Percentiles rank a stretch among this genome's conserved stretches.
Evolutionary conservation across 768 basidiomycete species (phyloP).

Genomic region (Gelatoporia subvermispora): DNA sequence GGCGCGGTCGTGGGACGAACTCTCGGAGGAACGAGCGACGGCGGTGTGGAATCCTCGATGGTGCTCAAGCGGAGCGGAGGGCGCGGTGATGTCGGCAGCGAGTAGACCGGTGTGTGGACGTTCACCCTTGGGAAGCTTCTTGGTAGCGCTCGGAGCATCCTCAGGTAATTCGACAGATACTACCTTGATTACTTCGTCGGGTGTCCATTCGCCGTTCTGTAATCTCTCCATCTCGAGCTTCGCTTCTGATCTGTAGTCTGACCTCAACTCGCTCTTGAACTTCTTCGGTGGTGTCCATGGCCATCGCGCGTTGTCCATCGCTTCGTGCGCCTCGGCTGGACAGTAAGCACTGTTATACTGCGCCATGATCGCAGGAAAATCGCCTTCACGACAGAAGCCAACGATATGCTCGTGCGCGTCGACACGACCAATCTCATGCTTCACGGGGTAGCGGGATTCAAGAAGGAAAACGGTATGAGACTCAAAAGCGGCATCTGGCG

Average conservation of each 20-base stretch:
- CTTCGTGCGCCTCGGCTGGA: slow-evolving; percentile 10
- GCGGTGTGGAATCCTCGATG: slow-evolving; percentile 15
- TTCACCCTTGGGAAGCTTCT: background rate
- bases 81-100: background rate
- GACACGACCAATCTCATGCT: slow-evolving; percentile 25
- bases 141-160: no score
- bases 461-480: slow-evolving; percentile 36
- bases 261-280: background rate
- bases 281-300: slow-evolving; percentile 21
- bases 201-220: no score
- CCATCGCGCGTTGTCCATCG: slow-evolving; percentile 38
- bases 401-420: slow-evolving; percentile 28
- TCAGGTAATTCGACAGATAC: no score
- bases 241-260: no score
- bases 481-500: slow-evolving; percentile 31
- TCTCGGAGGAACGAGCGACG: background rate
- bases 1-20: slow-evolving; percentile 11
- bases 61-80: background rate
- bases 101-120: no score
- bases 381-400: slow-evolving; percentile 30
- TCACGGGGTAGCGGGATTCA: slow-evolving; percentile 29
- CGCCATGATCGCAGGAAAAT: slow-evolving; percentile 25
- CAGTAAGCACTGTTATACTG: slow-evolving; percentile 27
- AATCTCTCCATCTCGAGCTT: no score
- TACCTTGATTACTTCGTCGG: no score